phyloP scores from a whole-genome alignment of 2,329 filamentous ascomycete genomes.

The Talaromyces sp. region DNA sequence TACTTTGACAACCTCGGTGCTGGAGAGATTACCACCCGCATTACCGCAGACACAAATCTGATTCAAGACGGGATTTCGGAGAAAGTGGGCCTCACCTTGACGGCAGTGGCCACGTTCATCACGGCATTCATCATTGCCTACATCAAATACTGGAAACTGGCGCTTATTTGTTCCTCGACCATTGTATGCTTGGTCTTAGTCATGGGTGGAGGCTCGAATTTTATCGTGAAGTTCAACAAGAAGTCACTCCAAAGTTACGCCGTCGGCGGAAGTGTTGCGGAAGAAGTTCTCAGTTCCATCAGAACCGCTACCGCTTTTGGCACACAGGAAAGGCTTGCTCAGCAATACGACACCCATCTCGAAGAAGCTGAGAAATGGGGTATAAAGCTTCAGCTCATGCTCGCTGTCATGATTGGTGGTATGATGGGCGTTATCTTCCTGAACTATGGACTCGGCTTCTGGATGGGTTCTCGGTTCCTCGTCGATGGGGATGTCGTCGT shows the following conservation, averaged over 20 bases:
- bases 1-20: slow-evolving; percentile 34
- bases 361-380: slow-evolving; percentile 60
- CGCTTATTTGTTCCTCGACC: slow-evolving; percentile 14
- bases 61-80: slow-evolving; percentile 35
- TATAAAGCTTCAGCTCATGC: slow-evolving; percentile 64
- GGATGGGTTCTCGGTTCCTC: slow-evolving; percentile 68
- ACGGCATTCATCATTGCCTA: slow-evolving; percentile 45
- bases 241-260: slow-evolving; percentile 72
- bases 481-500: slow-evolving; percentile 50
- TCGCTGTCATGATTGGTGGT: slow-evolving; percentile 73
- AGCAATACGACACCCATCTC: slow-evolving; percentile 75
- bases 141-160: slow-evolving; percentile 40
- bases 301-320: slow-evolving; percentile 89
- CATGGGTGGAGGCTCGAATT: not conserved
- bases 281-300: slow-evolving; percentile 91
- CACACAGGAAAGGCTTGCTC: slow-evolving; percentile 85
- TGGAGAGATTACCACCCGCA: slow-evolving; percentile 31
- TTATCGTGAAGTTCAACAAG: slow-evolving; percentile 4
- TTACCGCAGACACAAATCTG: slow-evolving; percentile 42
- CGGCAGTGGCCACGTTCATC: slow-evolving; percentile 28
- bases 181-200: not conserved
- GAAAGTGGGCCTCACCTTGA: slow-evolving; percentile 9
- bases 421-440: slow-evolving; percentile 82
- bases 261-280: slow-evolving; percentile 77
- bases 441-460: slow-evolving; percentile 83